Conservation (phyloP, 805 yeast species). For the Teunomyces gatunensis region DNA sequence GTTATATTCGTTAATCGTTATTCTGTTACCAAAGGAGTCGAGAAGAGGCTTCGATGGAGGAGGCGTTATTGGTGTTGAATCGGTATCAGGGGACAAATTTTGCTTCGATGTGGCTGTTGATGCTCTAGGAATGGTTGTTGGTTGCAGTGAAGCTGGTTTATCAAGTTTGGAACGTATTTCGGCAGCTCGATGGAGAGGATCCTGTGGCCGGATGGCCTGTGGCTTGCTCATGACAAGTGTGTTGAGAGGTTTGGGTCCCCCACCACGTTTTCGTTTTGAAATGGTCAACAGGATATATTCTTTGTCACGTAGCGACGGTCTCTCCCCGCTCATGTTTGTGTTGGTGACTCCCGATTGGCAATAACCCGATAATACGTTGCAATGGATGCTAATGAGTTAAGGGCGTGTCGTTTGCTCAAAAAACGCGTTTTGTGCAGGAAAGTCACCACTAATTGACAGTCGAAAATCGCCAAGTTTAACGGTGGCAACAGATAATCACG, state of each 20-base stretch:
- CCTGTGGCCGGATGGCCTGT: constrained; percentile 1
- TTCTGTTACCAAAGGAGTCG: not conserved
- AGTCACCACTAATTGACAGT: not conserved
- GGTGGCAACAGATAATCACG: constrained; percentile 2
- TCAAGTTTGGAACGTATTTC: constrained; percentile 1
- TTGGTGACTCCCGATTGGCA: too few species aligned
- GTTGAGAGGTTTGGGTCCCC: constrained; percentile 7
- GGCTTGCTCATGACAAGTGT: not conserved
- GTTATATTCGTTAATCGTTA: not conserved
- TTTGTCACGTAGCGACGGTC: constrained; percentile 4
- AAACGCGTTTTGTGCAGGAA: not conserved
- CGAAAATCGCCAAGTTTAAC: constrained; percentile 1
- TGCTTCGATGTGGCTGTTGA: too few species aligned
- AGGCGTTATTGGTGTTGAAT: not conserved
- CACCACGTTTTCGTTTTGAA: constrained; percentile 5
- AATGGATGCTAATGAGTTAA: not conserved
- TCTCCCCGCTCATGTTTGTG: constrained; percentile 2
- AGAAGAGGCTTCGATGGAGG: not conserved
- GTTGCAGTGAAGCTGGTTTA: not conserved
- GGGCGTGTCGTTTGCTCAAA: constrained; percentile 8
- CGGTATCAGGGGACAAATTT: not conserved
- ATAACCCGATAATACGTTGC: too few species aligned
- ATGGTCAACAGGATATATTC: constrained; percentile 2
- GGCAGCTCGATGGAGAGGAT: not conserved
- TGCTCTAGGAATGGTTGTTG: not conserved